Evolutionary conservation across 2,329 filamentous ascomycete genomes (phyloP).

Genomic region (Decorospora gaudefroyi): DNA sequence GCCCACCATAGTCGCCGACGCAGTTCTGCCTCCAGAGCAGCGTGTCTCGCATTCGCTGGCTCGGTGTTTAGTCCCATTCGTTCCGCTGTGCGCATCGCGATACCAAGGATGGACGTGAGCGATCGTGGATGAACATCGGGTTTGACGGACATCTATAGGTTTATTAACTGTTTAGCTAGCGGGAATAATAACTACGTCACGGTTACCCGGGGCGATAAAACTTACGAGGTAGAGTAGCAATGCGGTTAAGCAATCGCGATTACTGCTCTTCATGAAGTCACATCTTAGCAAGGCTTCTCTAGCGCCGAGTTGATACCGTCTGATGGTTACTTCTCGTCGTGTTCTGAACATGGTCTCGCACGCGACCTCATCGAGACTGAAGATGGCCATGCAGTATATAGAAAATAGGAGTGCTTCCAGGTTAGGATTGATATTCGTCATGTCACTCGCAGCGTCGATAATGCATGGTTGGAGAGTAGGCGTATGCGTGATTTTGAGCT

Average conservation of each 20-base stretch:
- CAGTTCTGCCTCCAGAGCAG: constrained; percentile 63
- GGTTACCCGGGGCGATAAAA: too few relatives aligned
- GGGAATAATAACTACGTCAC: too few relatives aligned
- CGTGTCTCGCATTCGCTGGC: constrained; percentile 55
- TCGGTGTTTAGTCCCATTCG: constrained; percentile 66
- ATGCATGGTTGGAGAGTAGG: constrained; percentile 56
- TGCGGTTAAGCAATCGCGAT: constrained; percentile 59
- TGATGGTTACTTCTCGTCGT: constrained; percentile 58
- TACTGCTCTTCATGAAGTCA: constrained; percentile 61
- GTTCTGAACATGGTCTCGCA: constrained; percentile 57
- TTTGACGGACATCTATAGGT: constrained; percentile 57
- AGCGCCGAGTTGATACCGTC: constrained; percentile 63
- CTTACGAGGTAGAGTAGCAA: constrained; percentile 60
- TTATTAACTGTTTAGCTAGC: background rate
- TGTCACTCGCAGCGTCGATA: constrained; percentile 64
- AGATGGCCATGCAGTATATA: constrained; percentile 39
- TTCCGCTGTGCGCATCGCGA: constrained; percentile 63
- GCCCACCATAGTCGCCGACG: constrained; percentile 66
- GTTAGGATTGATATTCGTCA: constrained; percentile 57
- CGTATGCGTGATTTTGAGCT: constrained; percentile 37
- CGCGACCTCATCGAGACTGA: constrained; percentile 62
- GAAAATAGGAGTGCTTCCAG: constrained; percentile 58
- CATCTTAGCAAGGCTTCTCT: constrained; percentile 64
- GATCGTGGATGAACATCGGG: constrained; percentile 52
- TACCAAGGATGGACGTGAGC: constrained; percentile 61